Evolutionary conservation across 345 rosid genomes (phyloP).

Genomic region (Populus tremula): DNA sequence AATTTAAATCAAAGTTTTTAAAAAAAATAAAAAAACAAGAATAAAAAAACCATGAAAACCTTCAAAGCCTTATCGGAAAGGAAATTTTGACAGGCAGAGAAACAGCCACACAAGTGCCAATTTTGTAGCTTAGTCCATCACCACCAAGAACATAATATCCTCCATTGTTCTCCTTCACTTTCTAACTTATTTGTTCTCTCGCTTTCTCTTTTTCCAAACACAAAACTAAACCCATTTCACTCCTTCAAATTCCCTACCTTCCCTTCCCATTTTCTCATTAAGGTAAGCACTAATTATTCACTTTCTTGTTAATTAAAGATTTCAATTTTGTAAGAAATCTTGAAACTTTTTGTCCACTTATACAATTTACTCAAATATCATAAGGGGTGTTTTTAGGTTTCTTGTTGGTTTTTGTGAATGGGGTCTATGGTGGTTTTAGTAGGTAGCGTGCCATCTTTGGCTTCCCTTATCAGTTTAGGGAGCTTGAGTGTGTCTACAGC

Average conservation of each 20-base stretch:
- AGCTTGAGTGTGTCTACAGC: conserved; percentile 30
- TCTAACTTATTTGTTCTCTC: not conserved
- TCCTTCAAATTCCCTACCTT: not conserved
- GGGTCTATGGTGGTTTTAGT: conserved; percentile 64
- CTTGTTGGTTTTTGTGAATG: conserved; percentile 24
- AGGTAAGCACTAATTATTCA: not conserved
- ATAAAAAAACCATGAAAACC: not conserved
- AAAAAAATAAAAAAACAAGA: not conserved
- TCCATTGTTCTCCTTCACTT: conserved; percentile 3
- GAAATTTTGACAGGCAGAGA: conserved; percentile 52
- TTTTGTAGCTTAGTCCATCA: not conserved
- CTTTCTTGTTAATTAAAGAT: not conserved
- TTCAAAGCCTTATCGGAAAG: conserved; percentile 37
- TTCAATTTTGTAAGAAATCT: not conserved
- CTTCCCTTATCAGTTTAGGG: conserved; percentile 60
- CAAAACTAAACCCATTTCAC: not conserved
- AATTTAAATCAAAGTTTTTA: no score
- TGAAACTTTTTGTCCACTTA: not conserved
- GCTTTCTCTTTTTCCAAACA: not conserved
- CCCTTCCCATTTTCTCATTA: not conserved
- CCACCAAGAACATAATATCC: conserved; percentile 4
- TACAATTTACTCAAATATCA: not conserved
- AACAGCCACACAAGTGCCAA: conserved; percentile 52
- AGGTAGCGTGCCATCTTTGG: conserved; percentile 77
- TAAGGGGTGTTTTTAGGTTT: conserved; percentile 1